A percentile compares a stretch with the other conserved stretches of the same genome.
Evolutionary conservation across 805 yeast species (phyloP).

Genomic region (Wickerhamomyces ciferrii): DNA sequence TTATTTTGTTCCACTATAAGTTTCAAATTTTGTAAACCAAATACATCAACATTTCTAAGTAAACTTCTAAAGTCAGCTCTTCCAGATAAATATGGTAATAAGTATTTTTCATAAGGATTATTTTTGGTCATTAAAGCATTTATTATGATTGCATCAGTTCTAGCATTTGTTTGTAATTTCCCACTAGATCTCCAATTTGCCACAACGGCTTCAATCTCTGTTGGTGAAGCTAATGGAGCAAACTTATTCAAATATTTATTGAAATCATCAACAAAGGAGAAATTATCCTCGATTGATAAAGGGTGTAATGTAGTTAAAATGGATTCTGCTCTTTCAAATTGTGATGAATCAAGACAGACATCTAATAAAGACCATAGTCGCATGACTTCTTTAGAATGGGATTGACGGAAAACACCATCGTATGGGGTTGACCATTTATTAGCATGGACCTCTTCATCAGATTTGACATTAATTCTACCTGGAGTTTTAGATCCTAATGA

Average conservation of each 20-base stretch:
- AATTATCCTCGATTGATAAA: constrained; percentile 31
- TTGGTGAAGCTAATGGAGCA: constrained; percentile 32
- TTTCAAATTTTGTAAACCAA: constrained; percentile 43
- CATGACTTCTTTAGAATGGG: constrained; percentile 46
- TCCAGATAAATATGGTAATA: constrained; percentile 1
- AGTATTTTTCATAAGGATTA: constrained; percentile 12
- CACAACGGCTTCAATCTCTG: constrained; percentile 40
- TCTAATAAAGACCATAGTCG: constrained; percentile 76
- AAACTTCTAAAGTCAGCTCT: constrained; percentile 9
- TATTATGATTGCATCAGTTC: constrained; percentile 56
- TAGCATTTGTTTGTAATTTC: constrained; percentile 40
- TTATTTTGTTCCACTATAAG: constrained; percentile 13
- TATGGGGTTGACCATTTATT: constrained; percentile 12
- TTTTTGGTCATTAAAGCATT: constrained; percentile 33
- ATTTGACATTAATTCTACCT: constrained; percentile 1
- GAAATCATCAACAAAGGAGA: constrained; percentile 57
- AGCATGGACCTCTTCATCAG: constrained; percentile 6
- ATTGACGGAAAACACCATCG: constrained; percentile 18
- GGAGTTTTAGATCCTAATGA: background rate
- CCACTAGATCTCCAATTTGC: constrained; percentile 25
- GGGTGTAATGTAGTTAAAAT: constrained; percentile 60
- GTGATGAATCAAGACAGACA: constrained; percentile 64
- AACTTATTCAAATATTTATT: constrained; percentile 53
- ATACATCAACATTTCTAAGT: constrained; percentile 36
- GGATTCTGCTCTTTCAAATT: constrained; percentile 64